phyloP scores from a whole-genome alignment of 495 filamentous ascomycete genomes.

The Neurospora discreta region DNA sequence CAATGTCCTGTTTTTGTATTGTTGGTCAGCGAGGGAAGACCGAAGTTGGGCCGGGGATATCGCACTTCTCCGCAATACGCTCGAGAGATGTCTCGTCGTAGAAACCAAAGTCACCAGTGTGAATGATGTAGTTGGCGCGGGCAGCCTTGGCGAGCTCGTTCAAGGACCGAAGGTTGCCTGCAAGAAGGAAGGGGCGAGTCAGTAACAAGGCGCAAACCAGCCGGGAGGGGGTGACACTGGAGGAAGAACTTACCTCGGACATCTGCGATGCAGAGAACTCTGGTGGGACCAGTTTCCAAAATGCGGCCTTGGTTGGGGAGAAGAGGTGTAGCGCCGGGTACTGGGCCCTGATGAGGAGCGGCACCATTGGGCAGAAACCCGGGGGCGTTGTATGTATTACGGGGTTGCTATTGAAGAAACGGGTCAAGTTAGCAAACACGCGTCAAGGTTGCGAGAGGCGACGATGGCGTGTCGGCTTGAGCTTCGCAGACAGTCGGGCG shows the following conservation, averaged over 20 bases:
- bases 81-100: constrained; percentile 95
- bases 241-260: constrained; percentile 65
- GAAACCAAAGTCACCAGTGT: constrained; percentile 98
- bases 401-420: constrained; percentile 24
- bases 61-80: constrained; percentile 97
- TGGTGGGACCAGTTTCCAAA: constrained; percentile 71
- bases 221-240: not conserved
- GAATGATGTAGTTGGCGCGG: constrained; percentile 89
- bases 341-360: constrained; percentile 30
- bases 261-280: constrained; percentile 93
- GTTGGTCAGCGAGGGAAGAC: constrained; percentile 10
- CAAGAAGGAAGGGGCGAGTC: not conserved
- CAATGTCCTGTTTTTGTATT: constrained; percentile 60
- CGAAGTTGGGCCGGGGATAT: constrained; percentile 3
- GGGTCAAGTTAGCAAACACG: constrained; percentile 1
- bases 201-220: constrained; percentile 7
- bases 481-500: not conserved
- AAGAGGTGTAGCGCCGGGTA: constrained; percentile 42
- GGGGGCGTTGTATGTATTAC: constrained; percentile 29
- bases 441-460: not conserved
- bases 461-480: not conserved
- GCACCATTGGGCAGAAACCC: constrained; percentile 47
- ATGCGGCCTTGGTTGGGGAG: constrained; percentile 52
- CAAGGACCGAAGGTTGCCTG: constrained; percentile 88
- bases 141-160: constrained; percentile 93